Evolutionary conservation across 176 grass and related monocot genomes (phyloP).

Genomic region (Carex kokanica): DNA sequence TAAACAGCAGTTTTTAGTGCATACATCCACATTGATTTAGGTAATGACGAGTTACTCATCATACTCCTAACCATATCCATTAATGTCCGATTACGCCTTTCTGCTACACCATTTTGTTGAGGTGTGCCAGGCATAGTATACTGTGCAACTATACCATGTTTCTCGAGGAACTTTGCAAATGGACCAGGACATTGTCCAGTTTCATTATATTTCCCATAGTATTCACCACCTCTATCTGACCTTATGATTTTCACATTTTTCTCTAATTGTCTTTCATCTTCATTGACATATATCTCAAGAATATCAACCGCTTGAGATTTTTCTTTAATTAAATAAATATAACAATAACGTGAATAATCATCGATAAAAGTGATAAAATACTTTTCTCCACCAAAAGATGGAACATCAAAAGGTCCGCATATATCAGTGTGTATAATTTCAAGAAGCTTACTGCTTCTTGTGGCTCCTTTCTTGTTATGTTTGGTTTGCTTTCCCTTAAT

Average conservation of each 20-base stretch:
- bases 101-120: too few relatives aligned
- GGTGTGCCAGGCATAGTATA: too few relatives aligned
- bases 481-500: slow-evolving; percentile 28
- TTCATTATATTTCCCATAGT: slow-evolving; percentile 21
- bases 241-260: slow-evolving; percentile 33
- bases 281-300: slow-evolving; percentile 21
- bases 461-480: slow-evolving; percentile 9
- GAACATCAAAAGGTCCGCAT: slow-evolving; percentile 11
- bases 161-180: too few relatives aligned
- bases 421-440: slow-evolving; percentile 28
- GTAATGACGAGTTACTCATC: too few relatives aligned
- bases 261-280: slow-evolving; percentile 29
- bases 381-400: slow-evolving; percentile 27
- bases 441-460: slow-evolving; percentile 15
- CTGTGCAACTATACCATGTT: too few relatives aligned
- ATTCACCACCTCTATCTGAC: slow-evolving; percentile 28
- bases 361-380: slow-evolving; percentile 30
- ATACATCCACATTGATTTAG: too few relatives aligned
- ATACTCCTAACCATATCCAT: too few relatives aligned
- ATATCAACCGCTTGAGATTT: neutral
- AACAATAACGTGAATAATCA: slow-evolving; percentile 20
- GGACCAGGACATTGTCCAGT: neutral
- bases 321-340: too few relatives aligned
- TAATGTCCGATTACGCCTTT: too few relatives aligned
- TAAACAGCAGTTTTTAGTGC: too few relatives aligned